Conservation (phyloP, 768 basidiomycete species). For the Ramaria sp. region DNA sequence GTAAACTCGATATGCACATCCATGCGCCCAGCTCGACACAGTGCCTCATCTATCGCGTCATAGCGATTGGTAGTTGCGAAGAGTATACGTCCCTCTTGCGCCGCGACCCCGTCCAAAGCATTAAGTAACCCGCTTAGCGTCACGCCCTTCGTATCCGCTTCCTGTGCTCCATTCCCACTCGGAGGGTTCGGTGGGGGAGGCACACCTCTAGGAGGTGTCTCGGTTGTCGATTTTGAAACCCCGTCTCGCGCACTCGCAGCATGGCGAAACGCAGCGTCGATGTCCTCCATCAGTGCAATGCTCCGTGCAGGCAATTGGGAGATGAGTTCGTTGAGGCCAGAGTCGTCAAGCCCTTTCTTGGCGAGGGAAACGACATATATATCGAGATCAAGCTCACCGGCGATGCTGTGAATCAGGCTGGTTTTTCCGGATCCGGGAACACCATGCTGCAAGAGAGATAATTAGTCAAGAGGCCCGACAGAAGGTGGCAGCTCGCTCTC, state of each 20-base stretch:
- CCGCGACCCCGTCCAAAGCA: constrained; percentile 69
- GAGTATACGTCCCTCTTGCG: constrained; percentile 73
- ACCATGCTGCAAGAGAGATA: constrained; percentile 35
- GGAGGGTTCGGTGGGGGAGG: background rate
- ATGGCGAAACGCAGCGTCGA: constrained; percentile 62
- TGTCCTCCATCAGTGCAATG: constrained; percentile 76
- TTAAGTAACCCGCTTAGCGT: constrained; percentile 68
- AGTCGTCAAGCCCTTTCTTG: constrained; percentile 51
- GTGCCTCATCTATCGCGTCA: constrained; percentile 55
- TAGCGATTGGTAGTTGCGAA: constrained; percentile 77
- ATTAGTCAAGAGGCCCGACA: constrained; percentile 6
- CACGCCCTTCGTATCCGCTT: constrained; percentile 24
- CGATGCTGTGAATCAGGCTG: constrained; percentile 62
- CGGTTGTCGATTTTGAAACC: background rate
- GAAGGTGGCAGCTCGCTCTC: constrained; percentile 17
- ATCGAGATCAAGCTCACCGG: constrained; percentile 66
- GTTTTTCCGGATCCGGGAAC: constrained; percentile 74
- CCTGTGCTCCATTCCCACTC: background rate
- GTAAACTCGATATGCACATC: constrained; percentile 71
- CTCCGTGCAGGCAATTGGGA: constrained; percentile 55
- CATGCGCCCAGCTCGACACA: constrained; percentile 71
- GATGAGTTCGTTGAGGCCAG: constrained; percentile 44
- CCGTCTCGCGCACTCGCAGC: constrained; percentile 25
- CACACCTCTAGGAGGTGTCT: background rate
- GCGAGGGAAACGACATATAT: constrained; percentile 67